Evolutionary conservation across 2,329 filamentous ascomycete species (phyloP), one percentile per base, ranked within the genome.

Genomic region (Penicillium sp.): DNA sequence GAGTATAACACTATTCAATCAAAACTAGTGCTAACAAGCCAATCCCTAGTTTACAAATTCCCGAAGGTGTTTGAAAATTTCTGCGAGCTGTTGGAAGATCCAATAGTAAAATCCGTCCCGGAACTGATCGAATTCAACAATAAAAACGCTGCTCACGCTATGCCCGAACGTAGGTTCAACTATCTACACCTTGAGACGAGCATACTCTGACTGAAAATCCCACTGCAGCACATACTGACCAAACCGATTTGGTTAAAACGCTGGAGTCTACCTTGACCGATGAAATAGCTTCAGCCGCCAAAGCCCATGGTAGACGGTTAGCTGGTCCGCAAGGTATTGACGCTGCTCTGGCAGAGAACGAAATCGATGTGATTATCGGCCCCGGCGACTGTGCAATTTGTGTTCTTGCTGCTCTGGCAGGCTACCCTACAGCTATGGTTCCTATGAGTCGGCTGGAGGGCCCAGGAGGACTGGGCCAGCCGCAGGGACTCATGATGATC

Each of bases 301-400:
- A 47, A 47, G 21, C 33, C 9, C 45, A 47, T 21, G 42, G 14
- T 3, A 52, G 30, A 35, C 16, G 21, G 12, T 45, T 46, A 46
- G 50, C 50, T 23, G 50, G 50, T 12, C 23, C 50, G 18, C 38
- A 35, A n/a, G 50, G 50, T 3, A 52, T 52, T 46, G 50, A 52
- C 24, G n/a, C 16, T 52, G 50, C 50, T 46, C 42, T 52, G 3
- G 24, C 50, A 21, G 23, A 54, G 28, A 35, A 54, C 21, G 11
- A 47, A 26, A 47, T 54, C 28, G 52, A 54, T 54, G 14, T 54
- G n/a, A 47, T 54, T 26, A 54, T 54, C 8, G 52, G 52, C 24
- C 52, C 52, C 7, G 42, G 42, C 12, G 52, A 54, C 40, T 47
- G 52, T 47, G 42, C 35, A 12, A 54, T 54, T 26, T 47, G 42